A percentile compares a stretch with the other conserved stretches of the same genome.
phyloP scores from a whole-genome alignment of 768 basidiomycete species.

The Pulveroboletus sp. region DNA sequence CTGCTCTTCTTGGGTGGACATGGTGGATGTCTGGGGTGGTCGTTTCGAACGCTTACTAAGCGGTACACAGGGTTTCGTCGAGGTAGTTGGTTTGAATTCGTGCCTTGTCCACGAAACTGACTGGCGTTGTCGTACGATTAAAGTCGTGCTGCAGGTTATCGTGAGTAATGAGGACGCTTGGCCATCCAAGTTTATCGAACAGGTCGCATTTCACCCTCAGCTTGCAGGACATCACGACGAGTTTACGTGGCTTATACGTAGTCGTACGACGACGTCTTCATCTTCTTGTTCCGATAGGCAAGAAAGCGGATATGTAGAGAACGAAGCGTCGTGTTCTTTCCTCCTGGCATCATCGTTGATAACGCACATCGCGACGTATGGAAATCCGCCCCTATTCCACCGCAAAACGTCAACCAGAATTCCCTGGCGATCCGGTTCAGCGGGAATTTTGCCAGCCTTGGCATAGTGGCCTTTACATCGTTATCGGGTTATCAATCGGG shows the following conservation, averaged over 20 bases:
- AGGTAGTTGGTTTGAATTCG: no score
- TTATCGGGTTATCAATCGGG: slow-evolving; percentile 2
- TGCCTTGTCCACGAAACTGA: background rate
- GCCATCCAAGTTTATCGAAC: background rate
- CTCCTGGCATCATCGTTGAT: slow-evolving; percentile 1
- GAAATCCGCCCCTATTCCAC: slow-evolving; percentile 1
- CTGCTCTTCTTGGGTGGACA: slow-evolving; percentile 61
- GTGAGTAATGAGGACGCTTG: background rate
- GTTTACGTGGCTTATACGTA: slow-evolving; percentile 1
- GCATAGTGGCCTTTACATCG: background rate
- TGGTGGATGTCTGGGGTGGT: slow-evolving; percentile 15
- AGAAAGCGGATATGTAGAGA: background rate
- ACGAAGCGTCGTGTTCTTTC: background rate
- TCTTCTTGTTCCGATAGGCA: background rate
- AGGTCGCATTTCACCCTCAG: background rate
- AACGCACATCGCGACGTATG: background rate
- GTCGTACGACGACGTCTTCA: slow-evolving; percentile 6
- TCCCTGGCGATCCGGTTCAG: background rate
- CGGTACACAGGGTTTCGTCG: background rate
- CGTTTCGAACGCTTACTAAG: slow-evolving; percentile 13
- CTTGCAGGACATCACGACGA: background rate
- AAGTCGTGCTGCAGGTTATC: background rate
- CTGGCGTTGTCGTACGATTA: no score
- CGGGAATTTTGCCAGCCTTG: slow-evolving; percentile 1
- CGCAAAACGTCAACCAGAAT: background rate